phyloP scores from a whole-genome alignment of 2,329 filamentous ascomycete genomes.

The Hymenoscyphus linearis region DNA sequence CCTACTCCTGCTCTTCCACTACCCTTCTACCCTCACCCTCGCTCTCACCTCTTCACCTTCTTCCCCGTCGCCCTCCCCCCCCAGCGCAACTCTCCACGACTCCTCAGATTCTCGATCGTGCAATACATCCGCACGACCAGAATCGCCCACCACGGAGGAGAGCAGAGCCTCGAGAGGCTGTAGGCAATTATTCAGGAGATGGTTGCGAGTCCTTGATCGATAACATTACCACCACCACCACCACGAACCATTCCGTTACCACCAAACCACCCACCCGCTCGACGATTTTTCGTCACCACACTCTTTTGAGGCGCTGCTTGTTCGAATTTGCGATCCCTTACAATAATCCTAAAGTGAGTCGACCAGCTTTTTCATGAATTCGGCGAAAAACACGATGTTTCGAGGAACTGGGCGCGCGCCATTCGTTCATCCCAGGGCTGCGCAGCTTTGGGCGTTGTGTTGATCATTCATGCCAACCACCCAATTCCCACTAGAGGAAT shows the following conservation, averaged over 20 bases:
- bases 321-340: constrained; percentile 22
- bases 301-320: constrained; percentile 29
- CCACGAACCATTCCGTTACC: constrained; percentile 1
- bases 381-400: constrained; percentile 3
- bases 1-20: neutral
- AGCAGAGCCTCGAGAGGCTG: constrained; percentile 29
- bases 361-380: neutral
- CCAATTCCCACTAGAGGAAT: neutral
- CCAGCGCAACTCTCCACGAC: neutral
- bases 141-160: constrained; percentile 12
- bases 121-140: constrained; percentile 20
- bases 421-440: constrained; percentile 6
- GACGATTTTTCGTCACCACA: constrained; percentile 34
- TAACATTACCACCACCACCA: neutral
- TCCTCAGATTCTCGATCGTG: constrained; percentile 14
- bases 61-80: neutral
- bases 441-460: constrained; percentile 1
- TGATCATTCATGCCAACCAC: constrained; percentile 27
- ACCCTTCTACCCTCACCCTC: neutral
- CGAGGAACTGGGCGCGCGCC: neutral
- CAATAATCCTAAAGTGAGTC: constrained; percentile 30
- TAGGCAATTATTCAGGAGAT: constrained; percentile 22
- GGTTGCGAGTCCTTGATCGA: constrained; percentile 27
- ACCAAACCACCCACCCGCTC: constrained; percentile 13
- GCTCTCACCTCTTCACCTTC: neutral